phyloP scores from a whole-genome alignment of 192 early-diverging fungal genomes.

The Spinellus fusiger region DNA sequence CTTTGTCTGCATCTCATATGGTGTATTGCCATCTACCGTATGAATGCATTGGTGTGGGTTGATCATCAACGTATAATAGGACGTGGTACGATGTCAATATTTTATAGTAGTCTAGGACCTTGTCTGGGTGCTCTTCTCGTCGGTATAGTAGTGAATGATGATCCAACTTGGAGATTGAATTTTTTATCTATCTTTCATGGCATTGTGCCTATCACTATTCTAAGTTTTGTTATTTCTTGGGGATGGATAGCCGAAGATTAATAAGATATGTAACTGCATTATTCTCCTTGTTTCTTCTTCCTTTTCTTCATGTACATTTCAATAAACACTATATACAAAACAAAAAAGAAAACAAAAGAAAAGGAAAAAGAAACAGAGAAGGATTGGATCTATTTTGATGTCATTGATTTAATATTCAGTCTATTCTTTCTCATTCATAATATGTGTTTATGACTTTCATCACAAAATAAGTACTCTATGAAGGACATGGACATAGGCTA shows the following conservation, averaged over 20 bases:
- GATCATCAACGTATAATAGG: conserved; percentile 11
- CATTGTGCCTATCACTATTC: neutral
- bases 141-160: neutral
- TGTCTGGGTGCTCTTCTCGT: conserved; percentile 8
- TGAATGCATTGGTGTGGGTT: neutral
- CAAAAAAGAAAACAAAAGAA: too few species aligned
- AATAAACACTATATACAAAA: too few species aligned
- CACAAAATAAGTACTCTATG: too few species aligned
- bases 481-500: too few species aligned
- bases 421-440: too few species aligned
- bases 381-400: too few species aligned
- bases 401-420: too few species aligned
- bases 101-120: conserved; percentile 21
- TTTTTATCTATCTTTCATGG: neutral
- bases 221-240: conserved; percentile 18
- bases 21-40: neutral
- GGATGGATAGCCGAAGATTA: conserved; percentile 15
- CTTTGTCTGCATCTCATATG: conserved; percentile 7
- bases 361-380: too few species aligned
- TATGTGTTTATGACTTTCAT: too few species aligned
- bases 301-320: too few species aligned
- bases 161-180: neutral
- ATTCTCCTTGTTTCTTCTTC: neutral
- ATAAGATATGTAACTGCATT: neutral
- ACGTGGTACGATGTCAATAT: conserved; percentile 11